Base-by-base conservation (phyloP, 345 rosid genomes). In the Hibiscus syriacus region DNA sequence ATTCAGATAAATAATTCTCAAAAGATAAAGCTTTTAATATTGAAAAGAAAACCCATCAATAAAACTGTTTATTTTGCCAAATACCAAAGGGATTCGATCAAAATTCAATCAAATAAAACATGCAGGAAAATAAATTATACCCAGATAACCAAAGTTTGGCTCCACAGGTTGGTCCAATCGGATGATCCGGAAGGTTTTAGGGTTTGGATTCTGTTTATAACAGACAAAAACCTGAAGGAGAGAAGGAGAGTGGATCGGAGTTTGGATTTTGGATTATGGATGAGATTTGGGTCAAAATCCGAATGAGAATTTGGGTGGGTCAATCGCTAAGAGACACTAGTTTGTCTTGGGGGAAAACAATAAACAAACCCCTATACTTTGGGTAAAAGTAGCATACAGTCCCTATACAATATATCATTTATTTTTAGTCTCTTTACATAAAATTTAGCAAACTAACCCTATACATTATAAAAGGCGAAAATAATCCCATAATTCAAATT, bases 211-310 rank as follows among this genome's bases (percentile, higher is more conserved):
- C 29, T 41, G 52, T 39, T 23, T 34, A 41, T 41, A 23, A 62
- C 66, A 45, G 68, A 17, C 6, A 16, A 26, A n/a, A 16, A 27
- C 14, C 19, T 13, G 14, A 25, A 7, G 6, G 17, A 14, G 23
- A 23, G 34, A 43, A 0, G 26, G 54, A 14, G 54, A 25, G 4
- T 60, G 73, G 67, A 64, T 65, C 53, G 55, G 46, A 48, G 45
- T 58, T 56, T 16, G 57, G 49, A 49, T 27, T 60, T 64, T 20
- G 69, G 56, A 65, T 50, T 50, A 36, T 55, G 29, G 55, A 20
- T 22, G 74, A 58, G 56, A 57, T 6, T 34, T 63, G 70, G 79
- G 67, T 34, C 45, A 67, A 67, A 80, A 76, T 72, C 82, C 82
- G 81, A 68, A 75, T 52, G 23, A 17, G 34, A 4, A 66, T 49